phyloP scores from a whole-genome alignment of 768 basidiomycete species.

The Dioszegia hungarica region DNA sequence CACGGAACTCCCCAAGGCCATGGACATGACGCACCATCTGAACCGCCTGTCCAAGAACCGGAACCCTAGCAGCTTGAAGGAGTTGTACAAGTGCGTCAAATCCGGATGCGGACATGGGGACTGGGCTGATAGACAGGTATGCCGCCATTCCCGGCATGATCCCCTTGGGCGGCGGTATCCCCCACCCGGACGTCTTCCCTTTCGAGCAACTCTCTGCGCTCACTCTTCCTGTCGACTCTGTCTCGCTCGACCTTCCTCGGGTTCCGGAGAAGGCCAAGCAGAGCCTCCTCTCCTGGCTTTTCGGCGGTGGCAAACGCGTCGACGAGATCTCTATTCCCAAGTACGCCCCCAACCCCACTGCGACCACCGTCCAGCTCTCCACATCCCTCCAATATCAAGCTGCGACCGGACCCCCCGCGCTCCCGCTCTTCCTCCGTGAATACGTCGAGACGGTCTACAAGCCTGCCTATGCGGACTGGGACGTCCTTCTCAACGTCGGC shows the following conservation, averaged over 20 bases:
- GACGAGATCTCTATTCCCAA: conserved; percentile 60
- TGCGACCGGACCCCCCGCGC: conserved; percentile 58
- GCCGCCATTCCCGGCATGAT: conserved; percentile 1
- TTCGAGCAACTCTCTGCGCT: conserved; percentile 61
- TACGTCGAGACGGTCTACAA: conserved; percentile 55
- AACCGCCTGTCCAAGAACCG: conserved; percentile 58
- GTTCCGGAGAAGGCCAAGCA: conserved; percentile 26
- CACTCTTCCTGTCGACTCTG: conserved; percentile 55
- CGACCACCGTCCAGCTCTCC: conserved; percentile 58
- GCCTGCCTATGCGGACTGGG: conserved; percentile 60
- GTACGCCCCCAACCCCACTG: conserved; percentile 52
- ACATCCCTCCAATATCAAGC: conserved; percentile 66
- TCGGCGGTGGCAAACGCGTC: conserved; percentile 51
- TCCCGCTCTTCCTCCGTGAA: conserved; percentile 59
- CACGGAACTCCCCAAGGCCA: conserved; percentile 46
- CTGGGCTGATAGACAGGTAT: background rate
- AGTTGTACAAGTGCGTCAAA: conserved; percentile 61
- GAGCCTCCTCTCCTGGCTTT: conserved; percentile 43
- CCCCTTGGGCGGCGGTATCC: conserved; percentile 54
- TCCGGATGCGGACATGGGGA: conserved; percentile 21
- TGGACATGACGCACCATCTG: conserved; percentile 70
- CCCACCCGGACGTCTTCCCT: conserved; percentile 60
- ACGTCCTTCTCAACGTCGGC: conserved; percentile 52
- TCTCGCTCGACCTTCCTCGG: conserved; percentile 51
- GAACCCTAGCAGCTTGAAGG: conserved; percentile 60